Evolutionary conservation across 2,329 filamentous ascomycete genomes (phyloP).

Genomic region (Calonectria pauciramosa): DNA sequence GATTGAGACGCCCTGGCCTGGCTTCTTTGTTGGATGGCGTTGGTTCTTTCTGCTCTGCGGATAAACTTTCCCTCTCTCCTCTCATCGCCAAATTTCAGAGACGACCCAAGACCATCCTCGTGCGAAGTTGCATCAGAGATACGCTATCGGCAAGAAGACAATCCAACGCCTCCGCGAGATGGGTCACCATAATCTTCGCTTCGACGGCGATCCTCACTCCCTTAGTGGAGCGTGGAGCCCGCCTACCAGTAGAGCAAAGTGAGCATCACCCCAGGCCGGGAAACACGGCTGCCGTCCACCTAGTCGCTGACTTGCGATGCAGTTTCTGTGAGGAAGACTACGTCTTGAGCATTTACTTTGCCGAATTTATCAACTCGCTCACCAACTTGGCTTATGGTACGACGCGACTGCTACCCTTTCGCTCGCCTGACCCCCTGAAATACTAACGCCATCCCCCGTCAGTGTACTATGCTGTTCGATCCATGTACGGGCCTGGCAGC

Average conservation of each 20-base stretch:
- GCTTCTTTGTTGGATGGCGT: not conserved
- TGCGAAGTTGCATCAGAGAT: not conserved
- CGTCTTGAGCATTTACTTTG: constrained; percentile 57
- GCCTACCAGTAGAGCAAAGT: constrained; percentile 57
- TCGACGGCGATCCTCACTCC: constrained; percentile 51
- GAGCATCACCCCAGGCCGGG: constrained; percentile 24
- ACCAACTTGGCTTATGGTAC: constrained; percentile 60
- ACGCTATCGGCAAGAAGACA: not conserved
- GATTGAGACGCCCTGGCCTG: not conserved
- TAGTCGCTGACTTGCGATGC: constrained; percentile 27
- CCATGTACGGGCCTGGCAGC: constrained; percentile 51
- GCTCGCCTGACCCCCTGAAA: constrained; percentile 56
- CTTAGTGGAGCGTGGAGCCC: constrained; percentile 54
- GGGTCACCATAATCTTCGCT: constrained; percentile 53
- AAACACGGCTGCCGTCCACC: not conserved
- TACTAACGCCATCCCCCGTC: constrained; percentile 22
- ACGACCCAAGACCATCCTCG: not conserved
- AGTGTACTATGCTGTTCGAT: constrained; percentile 59
- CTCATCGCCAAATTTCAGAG: not conserved
- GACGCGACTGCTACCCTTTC: constrained; percentile 29
- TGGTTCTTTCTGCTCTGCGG: not conserved
- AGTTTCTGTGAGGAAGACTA: constrained; percentile 65
- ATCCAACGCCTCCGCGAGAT: not conserved
- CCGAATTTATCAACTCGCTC: constrained; percentile 60
- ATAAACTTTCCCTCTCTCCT: not conserved